phyloP scores from a whole-genome alignment of 495 filamentous ascomycete genomes.

The Tuber aestivum region DNA sequence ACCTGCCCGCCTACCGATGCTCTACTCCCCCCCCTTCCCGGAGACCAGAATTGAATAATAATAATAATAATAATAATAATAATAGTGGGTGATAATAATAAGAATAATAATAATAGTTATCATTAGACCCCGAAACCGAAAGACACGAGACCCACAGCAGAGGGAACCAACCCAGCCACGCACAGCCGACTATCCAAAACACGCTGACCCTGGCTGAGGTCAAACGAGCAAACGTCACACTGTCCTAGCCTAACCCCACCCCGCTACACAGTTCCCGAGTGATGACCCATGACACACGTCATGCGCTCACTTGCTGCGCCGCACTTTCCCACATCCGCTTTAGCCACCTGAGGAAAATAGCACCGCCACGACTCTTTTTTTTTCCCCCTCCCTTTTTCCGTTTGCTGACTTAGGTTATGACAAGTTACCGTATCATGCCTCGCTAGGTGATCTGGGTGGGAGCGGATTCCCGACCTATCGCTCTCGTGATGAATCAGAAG shows the following conservation, averaged over 20 bases:
- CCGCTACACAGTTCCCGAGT: slow-evolving; percentile 2
- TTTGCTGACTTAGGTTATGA: slow-evolving; percentile 3
- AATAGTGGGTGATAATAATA: too few relatives aligned
- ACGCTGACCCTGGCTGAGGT: background rate
- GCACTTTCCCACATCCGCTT: background rate
- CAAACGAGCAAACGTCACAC: background rate
- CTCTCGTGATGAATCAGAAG: background rate
- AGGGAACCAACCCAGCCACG: background rate
- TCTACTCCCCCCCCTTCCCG: background rate
- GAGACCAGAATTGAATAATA: background rate
- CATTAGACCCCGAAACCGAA: background rate
- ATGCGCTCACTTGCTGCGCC: background rate
- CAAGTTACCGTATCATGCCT: background rate
- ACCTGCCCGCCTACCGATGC: background rate
- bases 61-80: too few relatives aligned
- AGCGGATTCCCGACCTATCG: background rate
- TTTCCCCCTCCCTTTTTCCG: background rate
- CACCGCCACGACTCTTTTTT: background rate
- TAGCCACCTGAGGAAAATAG: background rate
- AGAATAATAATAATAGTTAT: too few relatives aligned
- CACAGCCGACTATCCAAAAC: background rate
- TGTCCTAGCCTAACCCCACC: background rate
- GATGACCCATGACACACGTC: slow-evolving; percentile 2
- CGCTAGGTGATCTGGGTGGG: background rate
- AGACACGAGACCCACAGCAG: background rate